Evolutionary conservation across 192 early-diverging fungal species (phyloP).

Genomic region (Entomortierella parvispora): DNA sequence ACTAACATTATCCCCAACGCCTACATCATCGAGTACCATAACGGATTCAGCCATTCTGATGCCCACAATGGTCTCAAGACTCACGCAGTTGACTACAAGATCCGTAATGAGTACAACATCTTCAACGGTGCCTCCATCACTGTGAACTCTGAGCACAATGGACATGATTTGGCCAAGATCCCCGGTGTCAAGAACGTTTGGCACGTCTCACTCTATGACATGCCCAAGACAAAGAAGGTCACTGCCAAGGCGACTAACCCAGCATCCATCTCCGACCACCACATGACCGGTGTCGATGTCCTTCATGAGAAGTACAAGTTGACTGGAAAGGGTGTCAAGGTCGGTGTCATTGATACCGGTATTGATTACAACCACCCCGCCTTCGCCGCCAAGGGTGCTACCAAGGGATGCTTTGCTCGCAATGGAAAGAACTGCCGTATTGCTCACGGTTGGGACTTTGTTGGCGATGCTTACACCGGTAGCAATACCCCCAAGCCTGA

Average conservation of each 20-base stretch:
- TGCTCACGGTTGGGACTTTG: constrained; percentile 70
- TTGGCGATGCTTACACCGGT: constrained; percentile 56
- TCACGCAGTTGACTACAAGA: constrained; percentile 27
- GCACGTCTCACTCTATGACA: constrained; percentile 55
- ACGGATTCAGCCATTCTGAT: constrained; percentile 2
- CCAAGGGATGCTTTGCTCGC: constrained; percentile 65
- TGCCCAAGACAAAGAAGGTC: constrained; percentile 20
- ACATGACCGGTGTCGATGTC: constrained; percentile 55
- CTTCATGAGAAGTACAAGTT: constrained; percentile 50
- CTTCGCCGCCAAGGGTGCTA: constrained; percentile 57
- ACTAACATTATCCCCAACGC: constrained; percentile 9
- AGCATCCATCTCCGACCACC: constrained; percentile 46
- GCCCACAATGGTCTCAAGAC: constrained; percentile 24
- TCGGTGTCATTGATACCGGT: constrained; percentile 70
- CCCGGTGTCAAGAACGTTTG: constrained; percentile 51
- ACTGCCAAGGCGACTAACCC: constrained; percentile 20
- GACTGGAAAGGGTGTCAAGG: constrained; percentile 55
- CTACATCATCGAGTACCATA: constrained; percentile 38
- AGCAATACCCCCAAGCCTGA: constrained; percentile 53
- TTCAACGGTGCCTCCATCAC: constrained; percentile 59
- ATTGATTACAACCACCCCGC: constrained; percentile 69
- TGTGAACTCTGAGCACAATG: constrained; percentile 41
- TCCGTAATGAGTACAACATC: constrained; percentile 57
- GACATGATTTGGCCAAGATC: constrained; percentile 25
- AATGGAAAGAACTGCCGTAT: constrained; percentile 63